Conservation (phyloP, 2,329 filamentous ascomycete genomes). For the Zymoseptoria passerinii region DNA sequence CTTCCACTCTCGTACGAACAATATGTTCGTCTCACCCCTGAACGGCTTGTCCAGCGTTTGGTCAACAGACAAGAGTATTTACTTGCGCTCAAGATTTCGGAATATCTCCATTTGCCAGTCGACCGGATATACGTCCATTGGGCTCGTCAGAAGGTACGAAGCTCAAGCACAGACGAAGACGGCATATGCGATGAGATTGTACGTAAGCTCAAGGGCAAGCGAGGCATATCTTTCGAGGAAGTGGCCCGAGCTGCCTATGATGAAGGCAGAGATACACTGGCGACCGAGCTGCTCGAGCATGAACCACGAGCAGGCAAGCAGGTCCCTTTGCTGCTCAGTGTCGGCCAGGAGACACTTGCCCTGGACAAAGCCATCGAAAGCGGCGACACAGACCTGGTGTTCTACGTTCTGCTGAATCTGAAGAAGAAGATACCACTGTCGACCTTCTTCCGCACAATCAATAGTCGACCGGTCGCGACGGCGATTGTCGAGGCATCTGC, state of each 20-base stretch:
- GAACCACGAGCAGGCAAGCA: conserved; percentile 93
- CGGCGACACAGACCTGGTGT: conserved; percentile 87
- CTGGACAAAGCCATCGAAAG: conserved; percentile 95
- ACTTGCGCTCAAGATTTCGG: conserved; percentile 77
- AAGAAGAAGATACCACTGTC: conserved; percentile 86
- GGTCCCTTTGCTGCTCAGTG: conserved; percentile 82
- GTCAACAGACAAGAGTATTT: conserved; percentile 87
- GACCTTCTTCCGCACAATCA: conserved; percentile 87
- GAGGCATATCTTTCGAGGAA: conserved; percentile 89
- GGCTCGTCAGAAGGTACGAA: conserved; percentile 87
- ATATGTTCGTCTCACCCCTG: conserved; percentile 81
- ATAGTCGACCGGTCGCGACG: conserved; percentile 72
- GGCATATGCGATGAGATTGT: conserved; percentile 80
- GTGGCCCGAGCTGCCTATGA: conserved; percentile 91
- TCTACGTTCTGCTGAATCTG: conserved; percentile 76
- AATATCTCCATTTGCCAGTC: conserved; percentile 76
- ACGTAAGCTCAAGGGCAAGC: conserved; percentile 74
- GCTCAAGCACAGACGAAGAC: conserved; percentile 78
- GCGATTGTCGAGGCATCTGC: conserved; percentile 84
- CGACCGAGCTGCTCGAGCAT: conserved; percentile 84
- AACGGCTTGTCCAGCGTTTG: conserved; percentile 75
- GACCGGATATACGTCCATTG: conserved; percentile 93
- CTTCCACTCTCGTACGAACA: conserved; percentile 89
- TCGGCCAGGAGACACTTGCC: conserved; percentile 92
- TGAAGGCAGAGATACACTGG: conserved; percentile 80